Conservation (phyloP, 495 filamentous ascomycete species). For the Penicillium ochrochloron region DNA sequence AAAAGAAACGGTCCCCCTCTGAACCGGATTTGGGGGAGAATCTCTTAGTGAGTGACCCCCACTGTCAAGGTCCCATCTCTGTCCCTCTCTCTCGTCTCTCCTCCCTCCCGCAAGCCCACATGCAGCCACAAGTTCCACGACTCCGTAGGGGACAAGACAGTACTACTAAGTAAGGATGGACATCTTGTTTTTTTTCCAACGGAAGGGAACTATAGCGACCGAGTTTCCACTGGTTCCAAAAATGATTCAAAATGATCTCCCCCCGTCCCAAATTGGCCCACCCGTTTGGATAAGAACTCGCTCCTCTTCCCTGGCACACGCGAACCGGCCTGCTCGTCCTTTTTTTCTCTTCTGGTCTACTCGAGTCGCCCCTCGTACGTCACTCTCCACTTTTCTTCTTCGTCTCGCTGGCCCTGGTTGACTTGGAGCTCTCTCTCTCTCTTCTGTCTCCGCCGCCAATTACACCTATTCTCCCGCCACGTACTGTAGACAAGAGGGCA, state of each 20-base stretch:
- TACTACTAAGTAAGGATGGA: neutral
- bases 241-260: neutral
- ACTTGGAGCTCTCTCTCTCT: neutral
- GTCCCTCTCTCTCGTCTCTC: too few species aligned
- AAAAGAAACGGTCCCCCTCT: slow-evolving; percentile 21
- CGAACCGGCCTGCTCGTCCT: slow-evolving; percentile 6
- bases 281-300: slow-evolving; percentile 21
- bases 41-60: neutral
- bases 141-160: neutral
- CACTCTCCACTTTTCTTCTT: slow-evolving; percentile 18
- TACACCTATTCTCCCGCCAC: neutral
- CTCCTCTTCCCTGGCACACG: slow-evolving; percentile 15
- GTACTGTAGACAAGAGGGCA: neutral
- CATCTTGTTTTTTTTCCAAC: neutral
- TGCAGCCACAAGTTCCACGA: neutral
- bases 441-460: neutral
- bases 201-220: slow-evolving; percentile 1
- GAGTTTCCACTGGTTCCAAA: neutral
- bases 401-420: neutral
- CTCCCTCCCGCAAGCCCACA: neutral
- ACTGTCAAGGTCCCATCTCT: neutral
- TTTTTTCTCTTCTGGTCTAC: slow-evolving; percentile 3
- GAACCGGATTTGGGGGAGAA: slow-evolving; percentile 33
- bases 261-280: slow-evolving; percentile 8
- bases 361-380: slow-evolving; percentile 22